Conservation (phyloP, 352 stramenopile genomes). For the Globisporangium barbulae region DNA sequence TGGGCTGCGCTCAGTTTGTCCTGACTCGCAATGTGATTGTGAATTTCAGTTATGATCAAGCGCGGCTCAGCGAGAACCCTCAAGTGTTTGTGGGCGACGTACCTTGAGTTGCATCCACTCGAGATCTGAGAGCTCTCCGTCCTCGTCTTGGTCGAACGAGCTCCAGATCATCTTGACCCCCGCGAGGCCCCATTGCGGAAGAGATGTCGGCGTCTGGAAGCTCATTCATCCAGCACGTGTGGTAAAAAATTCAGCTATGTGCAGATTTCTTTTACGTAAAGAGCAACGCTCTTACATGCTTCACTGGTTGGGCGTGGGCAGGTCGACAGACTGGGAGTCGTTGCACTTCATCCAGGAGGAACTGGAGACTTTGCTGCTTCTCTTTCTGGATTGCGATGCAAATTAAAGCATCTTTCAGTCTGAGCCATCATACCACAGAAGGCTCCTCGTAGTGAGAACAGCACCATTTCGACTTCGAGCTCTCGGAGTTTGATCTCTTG, state of each 20-base stretch:
- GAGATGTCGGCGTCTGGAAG: background rate
- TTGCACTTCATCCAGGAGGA: conserved; percentile 33
- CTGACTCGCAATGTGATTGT: conserved; percentile 1
- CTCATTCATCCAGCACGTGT: background rate
- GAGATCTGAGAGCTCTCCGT: conserved; percentile 24
- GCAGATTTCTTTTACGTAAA: background rate
- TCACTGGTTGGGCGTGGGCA: background rate
- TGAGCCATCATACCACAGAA: too few relatives aligned
- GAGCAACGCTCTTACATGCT: background rate
- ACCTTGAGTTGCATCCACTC: conserved; percentile 41
- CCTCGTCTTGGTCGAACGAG: conserved; percentile 31
- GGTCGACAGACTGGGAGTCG: conserved; percentile 26
- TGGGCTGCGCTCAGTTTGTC: conserved; percentile 26
- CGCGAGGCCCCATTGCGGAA: conserved; percentile 27
- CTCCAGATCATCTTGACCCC: conserved; percentile 41
- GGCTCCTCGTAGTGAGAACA: too few relatives aligned
- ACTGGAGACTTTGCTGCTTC: conserved; percentile 49
- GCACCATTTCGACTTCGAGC: conserved; percentile 46
- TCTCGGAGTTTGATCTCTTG: conserved; percentile 51
- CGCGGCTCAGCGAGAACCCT: background rate
- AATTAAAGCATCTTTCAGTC: background rate
- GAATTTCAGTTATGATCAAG: background rate
- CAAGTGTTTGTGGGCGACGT: background rate
- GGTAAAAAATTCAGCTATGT: background rate
- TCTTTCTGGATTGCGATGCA: conserved; percentile 34